A percentile compares a stretch with the other conserved stretches of the same genome.
Conservation (phyloP, 2,329 filamentous ascomycete species). For the Fusarium sulawesiense region DNA sequence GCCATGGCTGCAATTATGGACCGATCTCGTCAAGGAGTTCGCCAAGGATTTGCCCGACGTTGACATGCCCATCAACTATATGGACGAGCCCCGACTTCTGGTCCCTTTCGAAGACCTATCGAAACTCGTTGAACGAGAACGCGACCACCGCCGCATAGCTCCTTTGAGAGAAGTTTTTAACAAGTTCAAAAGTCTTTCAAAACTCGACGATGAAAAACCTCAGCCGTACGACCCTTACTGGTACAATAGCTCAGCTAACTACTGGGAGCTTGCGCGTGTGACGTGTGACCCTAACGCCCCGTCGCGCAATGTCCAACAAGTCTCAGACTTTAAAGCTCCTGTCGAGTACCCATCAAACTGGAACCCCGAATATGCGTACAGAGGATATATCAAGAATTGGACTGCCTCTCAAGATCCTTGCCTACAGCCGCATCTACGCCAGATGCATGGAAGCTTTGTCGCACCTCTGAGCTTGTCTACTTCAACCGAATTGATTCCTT, state of each 20-base stretch:
- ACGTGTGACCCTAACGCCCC: conserved; percentile 68
- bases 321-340: conserved; percentile 47
- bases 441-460: conserved; percentile 68
- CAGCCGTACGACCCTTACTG: conserved; percentile 60
- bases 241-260: conserved; percentile 59
- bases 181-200: conserved; percentile 55
- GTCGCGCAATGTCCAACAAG: conserved; percentile 53
- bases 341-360: conserved; percentile 52
- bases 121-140: conserved; percentile 61
- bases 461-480: conserved; percentile 63
- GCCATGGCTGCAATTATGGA: conserved; percentile 61
- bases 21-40: conserved; percentile 62
- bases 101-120: conserved; percentile 69
- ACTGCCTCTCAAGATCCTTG: conserved; percentile 69
- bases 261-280: conserved; percentile 69
- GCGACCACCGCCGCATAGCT: conserved; percentile 56
- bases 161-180: conserved; percentile 58
- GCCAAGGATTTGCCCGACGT: conserved; percentile 69
- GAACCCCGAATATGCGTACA: conserved; percentile 52
- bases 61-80: conserved; percentile 73
- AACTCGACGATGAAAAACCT: conserved; percentile 51
- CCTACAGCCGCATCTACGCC: conserved; percentile 63
- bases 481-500: conserved; percentile 66
- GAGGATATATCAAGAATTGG: conserved; percentile 68
- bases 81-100: conserved; percentile 72